phyloP scores from a whole-genome alignment of 2,329 filamentous ascomycete species.

The Alternaria solani region DNA sequence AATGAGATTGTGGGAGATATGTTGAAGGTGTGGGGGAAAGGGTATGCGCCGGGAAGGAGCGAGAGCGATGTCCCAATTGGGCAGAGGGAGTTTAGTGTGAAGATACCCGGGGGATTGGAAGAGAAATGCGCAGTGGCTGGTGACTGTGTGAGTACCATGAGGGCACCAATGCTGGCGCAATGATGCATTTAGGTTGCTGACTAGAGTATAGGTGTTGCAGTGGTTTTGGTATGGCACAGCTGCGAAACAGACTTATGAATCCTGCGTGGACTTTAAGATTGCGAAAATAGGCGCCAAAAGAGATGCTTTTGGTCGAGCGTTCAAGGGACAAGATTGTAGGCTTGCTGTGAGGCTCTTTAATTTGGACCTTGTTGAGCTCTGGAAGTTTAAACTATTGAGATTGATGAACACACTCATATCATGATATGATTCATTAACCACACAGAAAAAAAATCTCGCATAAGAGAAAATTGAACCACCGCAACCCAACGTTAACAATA shows the following conservation, averaged over 20 bases:
- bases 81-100: slow-evolving; percentile 61
- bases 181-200: neutral
- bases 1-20: slow-evolving; percentile 60
- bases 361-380: neutral
- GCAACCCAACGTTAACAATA: neutral
- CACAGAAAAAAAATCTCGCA: neutral
- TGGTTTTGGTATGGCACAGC: slow-evolving; percentile 68
- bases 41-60: slow-evolving; percentile 35
- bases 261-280: slow-evolving; percentile 66
- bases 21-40: slow-evolving; percentile 40
- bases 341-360: neutral
- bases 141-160: slow-evolving; percentile 46
- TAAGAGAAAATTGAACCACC: neutral
- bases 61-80: slow-evolving; percentile 48
- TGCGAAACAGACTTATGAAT: slow-evolving; percentile 68
- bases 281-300: slow-evolving; percentile 8
- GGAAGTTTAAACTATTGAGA: neutral
- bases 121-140: slow-evolving; percentile 57
- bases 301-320: neutral
- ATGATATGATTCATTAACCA: neutral
- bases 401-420: neutral
- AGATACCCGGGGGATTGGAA: slow-evolving; percentile 59
- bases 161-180: neutral
- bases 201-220: slow-evolving; percentile 56
- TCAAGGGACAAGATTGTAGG: slow-evolving; percentile 2